Evolutionary conservation across 305 asterid species (phyloP).

Genomic region (Fraxinus paxiana): DNA sequence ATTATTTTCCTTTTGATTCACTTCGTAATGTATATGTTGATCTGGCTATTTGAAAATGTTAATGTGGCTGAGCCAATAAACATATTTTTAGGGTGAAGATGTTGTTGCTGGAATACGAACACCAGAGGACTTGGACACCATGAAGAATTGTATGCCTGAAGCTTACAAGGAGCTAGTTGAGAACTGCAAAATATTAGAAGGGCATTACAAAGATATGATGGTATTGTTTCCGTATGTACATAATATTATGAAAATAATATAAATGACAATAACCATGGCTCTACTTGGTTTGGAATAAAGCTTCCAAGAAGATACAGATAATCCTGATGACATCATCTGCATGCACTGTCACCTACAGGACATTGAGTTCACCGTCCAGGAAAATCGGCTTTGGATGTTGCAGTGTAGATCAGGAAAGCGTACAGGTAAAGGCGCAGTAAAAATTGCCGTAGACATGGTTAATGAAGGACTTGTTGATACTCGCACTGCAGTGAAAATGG

Average conservation of each 20-base stretch:
- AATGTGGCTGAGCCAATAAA: slow-evolving; percentile 16
- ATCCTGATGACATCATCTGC: not conserved
- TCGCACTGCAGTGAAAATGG: slow-evolving; percentile 62
- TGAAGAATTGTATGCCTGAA: slow-evolving; percentile 76
- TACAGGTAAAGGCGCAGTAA: slow-evolving; percentile 88
- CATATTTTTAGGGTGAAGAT: slow-evolving; percentile 70
- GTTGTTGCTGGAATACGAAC: slow-evolving; percentile 97
- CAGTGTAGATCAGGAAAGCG: slow-evolving; percentile 91
- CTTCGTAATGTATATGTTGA: not conserved
- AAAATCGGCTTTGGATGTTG: slow-evolving; percentile 86
- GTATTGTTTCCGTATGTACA: slow-evolving; percentile 28
- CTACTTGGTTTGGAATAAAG: not conserved
- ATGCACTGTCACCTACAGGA: slow-evolving; percentile 40
- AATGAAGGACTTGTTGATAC: slow-evolving; percentile 68
- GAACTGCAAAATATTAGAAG: slow-evolving; percentile 79
- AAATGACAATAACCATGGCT: not conserved
- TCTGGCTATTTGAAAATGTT: not conserved
- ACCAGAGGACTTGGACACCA: slow-evolving; percentile 75
- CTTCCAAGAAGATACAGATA: not conserved
- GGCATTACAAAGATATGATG: slow-evolving; percentile 98
- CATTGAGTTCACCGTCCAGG: slow-evolving; percentile 93
- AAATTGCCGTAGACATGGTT: slow-evolving; percentile 88
- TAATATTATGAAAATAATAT: not conserved
- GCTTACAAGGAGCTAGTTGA: slow-evolving; percentile 81
- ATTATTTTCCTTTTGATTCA: not conserved